Evolutionary conservation across 106 monocot genomes (phyloP), one percentile per base, ranked within the genome.

Genomic region (Narthecium ossifragum): DNA sequence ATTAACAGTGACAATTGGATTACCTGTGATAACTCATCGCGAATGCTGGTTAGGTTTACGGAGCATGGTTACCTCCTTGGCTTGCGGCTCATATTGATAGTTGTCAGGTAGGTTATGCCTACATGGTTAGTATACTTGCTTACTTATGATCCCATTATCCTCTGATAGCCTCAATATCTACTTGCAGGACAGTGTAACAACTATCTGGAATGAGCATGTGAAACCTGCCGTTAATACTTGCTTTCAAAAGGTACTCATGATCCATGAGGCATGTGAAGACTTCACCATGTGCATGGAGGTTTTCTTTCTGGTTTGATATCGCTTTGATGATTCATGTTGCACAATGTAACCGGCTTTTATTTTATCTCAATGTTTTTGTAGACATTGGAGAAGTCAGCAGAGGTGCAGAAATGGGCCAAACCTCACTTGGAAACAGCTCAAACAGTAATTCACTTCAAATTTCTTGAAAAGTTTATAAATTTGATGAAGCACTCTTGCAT

Each of bases 1-100:
- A n/a, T n/a, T n/a, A n/a, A n/a, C n/a, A n/a, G n/a, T n/a, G n/a
- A n/a, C n/a, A n/a, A n/a, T n/a, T n/a, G n/a, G n/a, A n/a, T n/a
- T n/a, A n/a, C n/a, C n/a, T n/a, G n/a, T n/a, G n/a, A n/a, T n/a
- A n/a, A n/a, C n/a, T n/a, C n/a, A 10, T 18, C 43, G 18, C 11
- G 4, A 29, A 3, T 55, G 2, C 28, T 55, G 10, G 26, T 34
- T 59, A 96, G 96, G 65, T 90, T 68, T 78, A 90, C 80, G 84
- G 82, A 56, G 83, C 90, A 60, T 96, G 96, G 96, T 55, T 96
- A 18, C 96, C 96, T 40, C 86, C 86, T 51, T 96, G 96, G 96
- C 70, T 96, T 54, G 86, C 81, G 40, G 66, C 51, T 28, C 84
- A 86, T 27, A 51, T 75, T 10, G 32, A 21, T 24, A 65, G 33